Evolutionary conservation across 208 protist genomes (phyloP), one percentile per base, ranked within the genome.

Genomic region (Strigomonas culicis): DNA sequence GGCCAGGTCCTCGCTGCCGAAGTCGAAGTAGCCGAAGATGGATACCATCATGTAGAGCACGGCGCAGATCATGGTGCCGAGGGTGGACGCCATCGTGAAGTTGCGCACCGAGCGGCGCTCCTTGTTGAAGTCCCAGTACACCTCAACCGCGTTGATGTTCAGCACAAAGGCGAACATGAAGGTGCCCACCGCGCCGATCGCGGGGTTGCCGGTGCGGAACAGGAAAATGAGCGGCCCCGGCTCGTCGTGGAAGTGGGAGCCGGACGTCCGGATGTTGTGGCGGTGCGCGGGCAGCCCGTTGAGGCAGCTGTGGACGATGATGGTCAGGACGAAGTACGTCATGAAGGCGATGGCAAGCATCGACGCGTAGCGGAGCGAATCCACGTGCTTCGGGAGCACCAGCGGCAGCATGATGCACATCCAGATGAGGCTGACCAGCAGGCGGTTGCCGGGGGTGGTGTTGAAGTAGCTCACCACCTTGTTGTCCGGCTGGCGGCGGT

Each of bases 1-100:
- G 1, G 52, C 53, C 32, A 75, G 70, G 6, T 70, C 59, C 24
- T 58, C 15, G 43, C 46, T 55, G 34, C 70, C 77, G 69, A 93
- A 93, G 59, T 90, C 80, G 47, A 86, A 66, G 69, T 88, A 88
- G 11, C 82, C 86, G 50, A 88, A 85, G 30, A 90, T 59, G 27
- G 57, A 70, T 22, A 84, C 68, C 13, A 74, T 24, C 49, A 85
- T 51, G 73, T 90, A 90, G 10, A 93, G 59, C 2, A 60, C 61
- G 30, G 62, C 68, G 59, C 75, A 86, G 31, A 92, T 51, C 41
- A 76, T 15, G 68, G 88, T 78, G 28, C 73, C 80, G 28, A 89
- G 60, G 27, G 59, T 44, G 19, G 75, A 65, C 27, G 70, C 49
- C 43, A 72, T 68, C 39, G 77, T 86, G 63, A 80, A 84, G 25